Evolutionary conservation across 495 filamentous ascomycete genomes (phyloP), one percentile per base, ranked within the genome.

Genomic region (Cudoniella acicularis): DNA sequence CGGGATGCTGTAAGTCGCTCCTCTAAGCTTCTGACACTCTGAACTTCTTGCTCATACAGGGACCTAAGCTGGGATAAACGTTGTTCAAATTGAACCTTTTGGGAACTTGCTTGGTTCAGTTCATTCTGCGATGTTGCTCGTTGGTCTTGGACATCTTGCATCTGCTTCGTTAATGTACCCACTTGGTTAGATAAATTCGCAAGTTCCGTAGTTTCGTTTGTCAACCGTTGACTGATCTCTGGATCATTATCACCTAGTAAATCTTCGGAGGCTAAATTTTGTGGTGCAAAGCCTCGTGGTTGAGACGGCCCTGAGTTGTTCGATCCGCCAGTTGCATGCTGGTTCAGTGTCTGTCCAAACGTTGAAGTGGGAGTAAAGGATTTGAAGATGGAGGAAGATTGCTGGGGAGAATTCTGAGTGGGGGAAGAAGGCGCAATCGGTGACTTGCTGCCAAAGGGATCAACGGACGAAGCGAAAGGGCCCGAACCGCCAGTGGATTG

Each of bases 131-230:
- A 87, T 4, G 85, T 83, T 1, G 75, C 78, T 43, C 89, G 84
- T 72, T 96, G 92, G 40, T 76, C 82, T 67, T 95, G 92, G 3
- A 96, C 86, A 58, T 90, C 90, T 69, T 94, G 88, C 82, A 96
- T 96, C 76, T 98, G 91, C 70, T 88, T 94, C 1, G 91, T 85
- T 56, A 98, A 73, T 6, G 86, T 90, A 4, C 91, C 86, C 56
- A 98, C 88, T 70, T 98, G 93, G 70, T 96, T 98, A 4, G 92
- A 96, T 54, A 98, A 73, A 66, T 98, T 98, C 25, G 92, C 94
- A n/a, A 98, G 79, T 67, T 98, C 94, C 1, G 88, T 86, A 3
- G 91, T 94, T 70, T 98, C 94, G 57, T 84, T 85, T 0, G 85
- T 92, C 48, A 98, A 73, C 67, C 87, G 93, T 69, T 88, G 95